These are phyloP conservation scores for Botrytis galanthina DNA, from an alignment of 2,329 filamentous ascomycete species.

Conservation along the genomic window DNA sequence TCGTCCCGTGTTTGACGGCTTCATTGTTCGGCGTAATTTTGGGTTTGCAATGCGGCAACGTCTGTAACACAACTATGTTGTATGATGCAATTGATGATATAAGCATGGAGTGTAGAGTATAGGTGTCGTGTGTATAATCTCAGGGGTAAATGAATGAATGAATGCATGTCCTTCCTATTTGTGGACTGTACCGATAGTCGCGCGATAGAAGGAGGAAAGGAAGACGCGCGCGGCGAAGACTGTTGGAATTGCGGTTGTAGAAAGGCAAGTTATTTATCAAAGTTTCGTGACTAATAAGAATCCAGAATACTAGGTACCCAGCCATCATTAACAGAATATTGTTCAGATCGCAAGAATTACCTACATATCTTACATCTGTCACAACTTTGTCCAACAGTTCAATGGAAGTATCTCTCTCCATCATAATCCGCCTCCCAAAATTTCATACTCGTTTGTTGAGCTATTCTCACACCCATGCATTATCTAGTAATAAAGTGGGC, in stretches of 20 bases:
- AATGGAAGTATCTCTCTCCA: not conserved
- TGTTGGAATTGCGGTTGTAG: not conserved
- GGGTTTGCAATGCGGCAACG: not conserved
- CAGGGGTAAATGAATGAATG: not conserved
- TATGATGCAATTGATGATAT: not conserved
- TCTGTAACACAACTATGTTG: not conserved
- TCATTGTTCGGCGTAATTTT: not conserved
- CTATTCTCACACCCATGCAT: not conserved
- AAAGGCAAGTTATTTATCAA: not conserved
- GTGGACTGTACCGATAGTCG: not conserved
- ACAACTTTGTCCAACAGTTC: not conserved
- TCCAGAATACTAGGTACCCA: not conserved
- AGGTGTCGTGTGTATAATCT: not conserved
- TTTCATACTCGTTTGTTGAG: not conserved
- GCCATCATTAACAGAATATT: not conserved
- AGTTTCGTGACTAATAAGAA: not conserved
- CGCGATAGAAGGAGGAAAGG: not conserved
- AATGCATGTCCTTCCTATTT: not conserved
- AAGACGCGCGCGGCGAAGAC: not conserved
- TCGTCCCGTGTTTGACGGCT: not conserved
- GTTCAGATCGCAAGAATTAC: not conserved
- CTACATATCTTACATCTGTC: not conserved
- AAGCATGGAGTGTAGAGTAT: not conserved
- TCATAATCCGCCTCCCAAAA: not conserved
- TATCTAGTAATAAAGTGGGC: not conserved